Conservation (phyloP, 2,329 filamentous ascomycete genomes). For the Pseudogymnoascus sp. region DNA sequence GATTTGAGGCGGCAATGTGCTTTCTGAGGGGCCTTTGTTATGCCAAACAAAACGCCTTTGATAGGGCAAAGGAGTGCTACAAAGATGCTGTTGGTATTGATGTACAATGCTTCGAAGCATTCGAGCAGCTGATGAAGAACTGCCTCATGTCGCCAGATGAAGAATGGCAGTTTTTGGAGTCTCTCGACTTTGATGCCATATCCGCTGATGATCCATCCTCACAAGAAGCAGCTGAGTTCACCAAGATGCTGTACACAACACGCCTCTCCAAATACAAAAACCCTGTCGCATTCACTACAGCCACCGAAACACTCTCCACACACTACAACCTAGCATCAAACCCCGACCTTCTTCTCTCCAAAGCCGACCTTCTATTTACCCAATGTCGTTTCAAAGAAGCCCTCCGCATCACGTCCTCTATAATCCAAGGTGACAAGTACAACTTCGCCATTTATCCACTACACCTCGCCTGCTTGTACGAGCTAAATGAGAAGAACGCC, state of each 20-base stretch:
- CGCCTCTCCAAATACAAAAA: constrained; percentile 92
- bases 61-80: constrained; percentile 95
- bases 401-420: constrained; percentile 71
- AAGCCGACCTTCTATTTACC: constrained; percentile 86
- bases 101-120: constrained; percentile 96
- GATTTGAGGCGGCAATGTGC: constrained; percentile 96
- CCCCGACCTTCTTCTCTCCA: constrained; percentile 80
- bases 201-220: constrained; percentile 57
- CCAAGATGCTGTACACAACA: constrained; percentile 92
- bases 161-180: constrained; percentile 63
- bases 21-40: constrained; percentile 90
- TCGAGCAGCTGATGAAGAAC: constrained; percentile 97
- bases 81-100: constrained; percentile 96
- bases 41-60: constrained; percentile 94
- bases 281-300: constrained; percentile 70
- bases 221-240: constrained; percentile 88
- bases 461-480: constrained; percentile 83
- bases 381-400: constrained; percentile 91
- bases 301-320: constrained; percentile 83
- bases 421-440: constrained; percentile 77
- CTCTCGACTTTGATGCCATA: constrained; percentile 81
- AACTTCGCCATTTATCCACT: constrained; percentile 85
- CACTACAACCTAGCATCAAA: constrained; percentile 86
- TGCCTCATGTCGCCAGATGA: constrained; percentile 73
- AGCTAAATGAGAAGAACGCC: constrained; percentile 77